phyloP scores from a whole-genome alignment of 148 eudicot species.

The Spergularia bocconei region DNA sequence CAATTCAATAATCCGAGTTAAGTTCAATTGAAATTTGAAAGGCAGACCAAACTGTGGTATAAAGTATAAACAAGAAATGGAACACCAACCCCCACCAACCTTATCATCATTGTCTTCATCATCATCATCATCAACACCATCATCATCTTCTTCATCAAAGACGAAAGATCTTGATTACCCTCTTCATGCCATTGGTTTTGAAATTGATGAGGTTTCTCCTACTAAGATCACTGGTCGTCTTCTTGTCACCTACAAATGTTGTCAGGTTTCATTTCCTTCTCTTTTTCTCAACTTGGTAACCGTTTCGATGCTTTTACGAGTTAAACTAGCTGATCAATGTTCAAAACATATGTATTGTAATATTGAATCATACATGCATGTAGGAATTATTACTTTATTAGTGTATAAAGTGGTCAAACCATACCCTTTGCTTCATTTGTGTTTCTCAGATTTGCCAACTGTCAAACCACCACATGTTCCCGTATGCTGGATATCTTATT shows the following conservation, averaged over 20 bases:
- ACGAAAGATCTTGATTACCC: slow-evolving; percentile 49
- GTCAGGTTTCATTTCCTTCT: slow-evolving; percentile 40
- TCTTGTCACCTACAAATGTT: slow-evolving; percentile 53
- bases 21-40: neutral
- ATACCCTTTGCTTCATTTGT: too few relatives aligned
- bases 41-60: neutral
- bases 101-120: slow-evolving; percentile 21
- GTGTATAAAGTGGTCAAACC: too few relatives aligned
- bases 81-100: slow-evolving; percentile 26
- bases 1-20: neutral
- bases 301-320: too few relatives aligned
- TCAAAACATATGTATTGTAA: too few relatives aligned
- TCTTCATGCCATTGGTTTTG: slow-evolving; percentile 60
- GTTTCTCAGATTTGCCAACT: too few relatives aligned
- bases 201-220: slow-evolving; percentile 49
- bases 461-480: too few relatives aligned
- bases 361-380: too few relatives aligned
- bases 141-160: slow-evolving; percentile 10
- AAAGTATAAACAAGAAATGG: slow-evolving; percentile 22
- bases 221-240: slow-evolving; percentile 57
- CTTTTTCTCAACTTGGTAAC: neutral
- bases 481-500: too few relatives aligned
- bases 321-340: too few relatives aligned
- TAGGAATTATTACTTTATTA: too few relatives aligned
- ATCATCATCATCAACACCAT: slow-evolving; percentile 19